These are phyloP conservation scores for Fusarium metavorans DNA, from an alignment of 2,329 filamentous ascomycete species.

Conservation along the genomic window DNA sequence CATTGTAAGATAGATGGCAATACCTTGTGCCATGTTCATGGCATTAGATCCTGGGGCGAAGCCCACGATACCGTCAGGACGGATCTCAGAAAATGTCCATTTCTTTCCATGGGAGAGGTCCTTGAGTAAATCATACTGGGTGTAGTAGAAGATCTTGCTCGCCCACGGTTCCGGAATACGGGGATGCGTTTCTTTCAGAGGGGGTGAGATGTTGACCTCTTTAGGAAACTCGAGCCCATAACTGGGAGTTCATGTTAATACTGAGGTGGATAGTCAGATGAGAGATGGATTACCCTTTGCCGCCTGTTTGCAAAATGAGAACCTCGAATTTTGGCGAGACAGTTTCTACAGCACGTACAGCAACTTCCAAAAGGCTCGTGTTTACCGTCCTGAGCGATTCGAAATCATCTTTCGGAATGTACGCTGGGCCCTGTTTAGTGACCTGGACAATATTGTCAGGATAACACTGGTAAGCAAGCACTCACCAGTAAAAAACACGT, in stretches of 20 bases:
- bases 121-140: constrained; percentile 24
- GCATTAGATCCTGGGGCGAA: constrained; percentile 23
- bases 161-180: constrained; percentile 32
- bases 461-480: not conserved
- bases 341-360: constrained; percentile 15
- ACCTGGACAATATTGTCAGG: too few relatives aligned
- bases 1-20: constrained; percentile 27
- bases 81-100: constrained; percentile 34
- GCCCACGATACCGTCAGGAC: constrained; percentile 35
- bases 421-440: constrained; percentile 6
- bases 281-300: constrained; percentile 7
- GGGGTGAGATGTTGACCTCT: constrained; percentile 14
- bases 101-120: constrained; percentile 14
- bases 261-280: too few relatives aligned
- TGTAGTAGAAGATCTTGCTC: constrained; percentile 31
- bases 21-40: constrained; percentile 31
- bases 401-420: constrained; percentile 9
- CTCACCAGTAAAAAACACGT: constrained; percentile 32
- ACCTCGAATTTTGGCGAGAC: constrained; percentile 8
- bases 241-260: not conserved
- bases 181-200: constrained; percentile 13
- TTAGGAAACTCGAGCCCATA: constrained; percentile 30
- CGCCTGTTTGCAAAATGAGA: constrained; percentile 32
- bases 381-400: constrained; percentile 3
- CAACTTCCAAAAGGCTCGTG: constrained; percentile 2